A percentile compares a stretch with the other conserved stretches of the same genome.
Evolutionary conservation across 495 filamentous ascomycete species (phyloP).

Genomic region (Rostrohypoxylon terebratum): DNA sequence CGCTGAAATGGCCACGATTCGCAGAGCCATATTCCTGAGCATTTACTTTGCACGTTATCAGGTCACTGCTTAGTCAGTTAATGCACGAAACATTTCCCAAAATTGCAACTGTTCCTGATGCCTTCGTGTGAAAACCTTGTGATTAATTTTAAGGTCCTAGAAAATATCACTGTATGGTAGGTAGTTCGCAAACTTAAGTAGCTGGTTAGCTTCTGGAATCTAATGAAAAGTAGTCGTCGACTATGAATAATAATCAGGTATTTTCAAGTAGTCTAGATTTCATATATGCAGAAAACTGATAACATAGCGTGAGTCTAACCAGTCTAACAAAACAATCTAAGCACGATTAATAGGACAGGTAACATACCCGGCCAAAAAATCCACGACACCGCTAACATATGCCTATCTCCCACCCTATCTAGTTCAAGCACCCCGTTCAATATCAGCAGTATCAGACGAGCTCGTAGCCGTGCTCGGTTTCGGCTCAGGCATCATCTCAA

Average conservation of each 20-base stretch:
- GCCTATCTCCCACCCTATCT: not conserved
- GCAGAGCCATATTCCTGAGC: slow-evolving; percentile 10
- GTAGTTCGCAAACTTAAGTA: too few relatives aligned
- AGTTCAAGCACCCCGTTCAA: slow-evolving; percentile 24
- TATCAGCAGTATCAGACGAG: slow-evolving; percentile 21
- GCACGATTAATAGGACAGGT: not conserved
- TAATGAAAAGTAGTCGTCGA: not conserved
- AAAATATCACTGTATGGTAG: not conserved
- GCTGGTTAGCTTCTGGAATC: too few relatives aligned
- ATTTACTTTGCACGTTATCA: slow-evolving; percentile 18
- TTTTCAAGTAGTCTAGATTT: not conserved
- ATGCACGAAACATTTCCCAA: slow-evolving; percentile 10
- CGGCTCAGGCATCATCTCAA: slow-evolving; percentile 22
- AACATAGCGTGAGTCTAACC: not conserved
- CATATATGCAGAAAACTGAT: not conserved
- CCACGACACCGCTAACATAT: not conserved
- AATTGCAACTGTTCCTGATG: not conserved
- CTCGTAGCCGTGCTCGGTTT: slow-evolving; percentile 35
- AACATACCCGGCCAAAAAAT: not conserved
- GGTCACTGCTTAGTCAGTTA: slow-evolving; percentile 26
- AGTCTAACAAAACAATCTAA: not conserved
- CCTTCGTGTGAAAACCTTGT: not conserved
- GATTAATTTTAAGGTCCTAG: not conserved
- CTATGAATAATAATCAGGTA: not conserved
- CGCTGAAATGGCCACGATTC: slow-evolving; percentile 4